Conservation (phyloP, 306 rosid genomes). For the Fragaria vesca region DNA sequence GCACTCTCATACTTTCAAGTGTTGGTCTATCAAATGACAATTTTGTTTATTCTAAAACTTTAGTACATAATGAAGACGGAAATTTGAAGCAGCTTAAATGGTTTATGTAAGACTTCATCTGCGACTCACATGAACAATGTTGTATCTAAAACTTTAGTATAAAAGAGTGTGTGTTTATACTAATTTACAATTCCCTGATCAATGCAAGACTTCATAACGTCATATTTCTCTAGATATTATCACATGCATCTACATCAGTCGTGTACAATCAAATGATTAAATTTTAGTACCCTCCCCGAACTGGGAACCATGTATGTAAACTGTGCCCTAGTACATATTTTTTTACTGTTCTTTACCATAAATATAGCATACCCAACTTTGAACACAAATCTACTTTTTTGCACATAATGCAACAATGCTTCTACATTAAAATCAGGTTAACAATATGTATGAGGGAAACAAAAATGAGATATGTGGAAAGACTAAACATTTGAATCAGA, state of each 20-base stretch:
- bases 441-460: not conserved
- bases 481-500: conserved; percentile 1
- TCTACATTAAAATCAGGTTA: not conserved
- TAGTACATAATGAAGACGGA: not conserved
- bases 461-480: not conserved
- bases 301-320: not conserved
- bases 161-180: no score
- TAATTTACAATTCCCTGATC: not conserved
- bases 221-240: not conserved
- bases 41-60: not conserved
- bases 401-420: not conserved
- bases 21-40: not conserved
- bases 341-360: no score
- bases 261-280: not conserved
- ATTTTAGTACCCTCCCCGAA: not conserved
- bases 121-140: not conserved
- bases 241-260: not conserved
- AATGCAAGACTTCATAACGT: not conserved
- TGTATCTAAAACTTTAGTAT: no score
- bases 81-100: not conserved
- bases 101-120: not conserved
- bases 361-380: not conserved
- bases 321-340: not conserved
- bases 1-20: not conserved
- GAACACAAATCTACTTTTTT: not conserved